A percentile compares a stretch with the other conserved stretches of the same genome.
phyloP scores from a whole-genome alignment of 2,329 filamentous ascomycete species.

The Chaetoscypha palmicola region DNA sequence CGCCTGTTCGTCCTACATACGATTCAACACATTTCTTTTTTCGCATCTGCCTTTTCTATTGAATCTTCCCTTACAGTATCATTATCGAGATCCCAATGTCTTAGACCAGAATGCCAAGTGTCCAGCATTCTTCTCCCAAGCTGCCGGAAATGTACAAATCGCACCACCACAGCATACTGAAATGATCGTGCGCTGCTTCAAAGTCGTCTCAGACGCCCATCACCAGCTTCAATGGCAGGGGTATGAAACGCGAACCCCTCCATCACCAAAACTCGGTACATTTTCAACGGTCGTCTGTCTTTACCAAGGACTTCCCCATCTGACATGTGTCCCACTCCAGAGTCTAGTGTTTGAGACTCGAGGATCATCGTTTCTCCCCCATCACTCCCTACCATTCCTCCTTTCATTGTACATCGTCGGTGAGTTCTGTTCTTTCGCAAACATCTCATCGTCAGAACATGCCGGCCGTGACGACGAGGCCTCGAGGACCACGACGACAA shows the following conservation, averaged over 20 bases:
- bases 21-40: too few species aligned
- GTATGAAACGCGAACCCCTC: slow-evolving; percentile 1
- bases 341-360: slow-evolving; percentile 16
- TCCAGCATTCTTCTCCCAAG: neutral
- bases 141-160: neutral
- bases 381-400: slow-evolving; percentile 10
- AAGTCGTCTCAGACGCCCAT: neutral
- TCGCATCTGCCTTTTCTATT: neutral
- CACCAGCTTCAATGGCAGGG: neutral
- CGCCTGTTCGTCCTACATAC: too few species aligned
- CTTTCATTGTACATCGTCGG: slow-evolving; percentile 3
- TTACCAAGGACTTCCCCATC: neutral
- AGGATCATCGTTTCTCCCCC: slow-evolving; percentile 20
- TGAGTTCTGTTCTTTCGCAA: slow-evolving; percentile 18
- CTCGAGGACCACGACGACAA: neutral
- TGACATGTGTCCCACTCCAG: neutral
- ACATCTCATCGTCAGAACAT: slow-evolving; percentile 21
- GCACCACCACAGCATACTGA: too few species aligned
- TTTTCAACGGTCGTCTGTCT: neutral
- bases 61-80: too few species aligned
- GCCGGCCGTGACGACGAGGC: slow-evolving; percentile 14
- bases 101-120: too few species aligned
- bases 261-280: neutral
- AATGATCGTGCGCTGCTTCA: slow-evolving; percentile 1
- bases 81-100: too few species aligned